Evolutionary conservation across 129 eudicot species (phyloP).

Genomic region (Helichrysum umbraculigerum): DNA sequence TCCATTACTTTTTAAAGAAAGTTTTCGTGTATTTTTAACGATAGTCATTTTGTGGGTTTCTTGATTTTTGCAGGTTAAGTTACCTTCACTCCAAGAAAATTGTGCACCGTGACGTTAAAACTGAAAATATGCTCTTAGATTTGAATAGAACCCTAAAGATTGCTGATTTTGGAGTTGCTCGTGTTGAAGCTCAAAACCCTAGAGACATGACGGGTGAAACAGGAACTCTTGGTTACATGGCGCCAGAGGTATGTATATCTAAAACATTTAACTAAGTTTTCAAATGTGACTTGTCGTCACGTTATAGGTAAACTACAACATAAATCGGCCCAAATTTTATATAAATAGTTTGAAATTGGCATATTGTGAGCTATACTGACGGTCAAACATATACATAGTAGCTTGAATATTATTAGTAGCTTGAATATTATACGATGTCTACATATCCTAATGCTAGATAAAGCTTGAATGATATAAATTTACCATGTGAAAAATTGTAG

Average conservation of each 20-base stretch:
- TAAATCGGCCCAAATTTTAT: not conserved
- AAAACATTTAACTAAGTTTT: too few species aligned
- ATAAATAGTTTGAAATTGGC: not conserved
- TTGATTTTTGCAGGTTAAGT: slow-evolving; percentile 36
- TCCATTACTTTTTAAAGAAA: not conserved
- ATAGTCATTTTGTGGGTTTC: slow-evolving; percentile 1
- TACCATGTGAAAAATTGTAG: not conserved
- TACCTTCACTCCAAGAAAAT: slow-evolving; percentile 43
- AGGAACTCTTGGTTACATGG: slow-evolving; percentile 60
- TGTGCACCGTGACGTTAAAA: slow-evolving; percentile 45
- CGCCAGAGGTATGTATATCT: slow-evolving; percentile 45
- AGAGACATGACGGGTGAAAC: slow-evolving; percentile 55
- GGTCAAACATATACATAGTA: too few species aligned
- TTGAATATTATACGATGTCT: not conserved
- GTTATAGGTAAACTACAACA: not conserved
- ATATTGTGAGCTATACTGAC: not conserved
- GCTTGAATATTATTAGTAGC: not conserved
- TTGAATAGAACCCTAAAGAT: slow-evolving; percentile 38
- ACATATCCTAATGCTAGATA: not conserved
- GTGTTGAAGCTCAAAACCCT: slow-evolving; percentile 53
- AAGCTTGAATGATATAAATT: not conserved
- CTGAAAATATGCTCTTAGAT: slow-evolving; percentile 49
- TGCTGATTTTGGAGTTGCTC: slow-evolving; percentile 61
- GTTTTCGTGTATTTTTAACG: slow-evolving; percentile 5
- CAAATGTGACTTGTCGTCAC: not conserved